Percentiles rank a stretch among this genome's conserved stretches.
Conservation (phyloP, 2,329 filamentous ascomycete genomes). For the Fusarium sororula region DNA sequence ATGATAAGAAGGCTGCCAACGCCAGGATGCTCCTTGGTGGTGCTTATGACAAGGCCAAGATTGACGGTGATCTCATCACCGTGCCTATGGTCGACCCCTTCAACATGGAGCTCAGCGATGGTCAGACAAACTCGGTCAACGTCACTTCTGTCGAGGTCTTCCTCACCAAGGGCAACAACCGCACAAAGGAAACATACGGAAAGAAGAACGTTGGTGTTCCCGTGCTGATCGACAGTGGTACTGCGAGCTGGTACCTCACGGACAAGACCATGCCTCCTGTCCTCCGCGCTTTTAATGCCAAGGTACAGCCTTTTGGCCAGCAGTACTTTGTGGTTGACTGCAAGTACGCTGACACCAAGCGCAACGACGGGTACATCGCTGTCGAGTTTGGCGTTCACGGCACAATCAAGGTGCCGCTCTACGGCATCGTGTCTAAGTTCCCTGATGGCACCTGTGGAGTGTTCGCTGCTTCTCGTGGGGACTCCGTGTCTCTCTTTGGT, state of each 20-base stretch:
- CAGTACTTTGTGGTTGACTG: neutral
- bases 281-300: neutral
- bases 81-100: neutral
- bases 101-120: fast-evolving
- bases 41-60: neutral
- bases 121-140: neutral
- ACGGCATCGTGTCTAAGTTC: neutral
- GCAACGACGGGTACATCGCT: neutral
- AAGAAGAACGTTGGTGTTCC: neutral
- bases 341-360: neutral
- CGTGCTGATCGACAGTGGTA: neutral
- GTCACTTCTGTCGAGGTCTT: neutral
- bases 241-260: neutral
- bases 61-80: neutral
- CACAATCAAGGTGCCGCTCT: neutral
- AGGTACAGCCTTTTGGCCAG: neutral
- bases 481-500: neutral
- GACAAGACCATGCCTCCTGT: neutral
- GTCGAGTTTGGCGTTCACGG: neutral
- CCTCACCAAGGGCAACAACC: neutral
- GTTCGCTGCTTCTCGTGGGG: neutral
- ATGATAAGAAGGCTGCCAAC: neutral
- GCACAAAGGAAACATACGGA: neutral
- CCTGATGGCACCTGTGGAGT: neutral
- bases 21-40: slow-evolving; percentile 1